Evolutionary conservation across 192 early-diverging fungal species (phyloP).

Genomic region (Spizellomyces punctatus): DNA sequence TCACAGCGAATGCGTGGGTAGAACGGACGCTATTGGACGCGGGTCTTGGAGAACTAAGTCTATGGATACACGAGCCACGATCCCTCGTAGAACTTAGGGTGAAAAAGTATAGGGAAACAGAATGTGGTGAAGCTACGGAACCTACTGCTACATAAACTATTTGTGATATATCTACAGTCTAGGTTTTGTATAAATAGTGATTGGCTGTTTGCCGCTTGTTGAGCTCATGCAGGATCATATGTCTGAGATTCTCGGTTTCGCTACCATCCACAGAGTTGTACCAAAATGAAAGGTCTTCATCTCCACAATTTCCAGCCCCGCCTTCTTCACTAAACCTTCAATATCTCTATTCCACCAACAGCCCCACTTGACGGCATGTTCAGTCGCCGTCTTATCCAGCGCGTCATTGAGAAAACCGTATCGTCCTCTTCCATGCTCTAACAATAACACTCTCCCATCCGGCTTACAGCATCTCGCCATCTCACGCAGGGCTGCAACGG

Average conservation of each 20-base stretch:
- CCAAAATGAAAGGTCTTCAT: slow-evolving; percentile 65
- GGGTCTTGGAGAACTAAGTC: slow-evolving; percentile 27
- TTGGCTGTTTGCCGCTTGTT: too few species aligned
- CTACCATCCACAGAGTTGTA: slow-evolving; percentile 64
- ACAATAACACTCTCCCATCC: slow-evolving; percentile 55
- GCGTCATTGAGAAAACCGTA: slow-evolving; percentile 57
- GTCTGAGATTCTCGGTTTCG: slow-evolving; percentile 17
- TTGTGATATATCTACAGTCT: background rate
- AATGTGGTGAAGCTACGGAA: background rate
- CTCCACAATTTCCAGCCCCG: slow-evolving; percentile 54
- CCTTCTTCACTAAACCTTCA: slow-evolving; percentile 50
- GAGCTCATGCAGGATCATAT: too few species aligned
- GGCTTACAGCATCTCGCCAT: slow-evolving; percentile 46
- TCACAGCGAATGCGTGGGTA: slow-evolving; percentile 49
- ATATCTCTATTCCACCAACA: slow-evolving; percentile 77
- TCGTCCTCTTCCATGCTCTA: slow-evolving; percentile 64
- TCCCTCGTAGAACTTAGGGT: slow-evolving; percentile 32
- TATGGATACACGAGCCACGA: slow-evolving; percentile 42
- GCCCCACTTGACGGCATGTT: slow-evolving; percentile 66
- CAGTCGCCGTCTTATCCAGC: slow-evolving; percentile 59
- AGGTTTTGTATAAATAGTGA: too few species aligned
- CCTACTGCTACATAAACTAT: background rate
- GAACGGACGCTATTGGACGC: slow-evolving; percentile 29
- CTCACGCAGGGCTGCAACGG: slow-evolving; percentile 52
- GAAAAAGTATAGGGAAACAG: background rate